Conservation (phyloP, 257 asterid genomes). For the Salvia hispanica region DNA sequence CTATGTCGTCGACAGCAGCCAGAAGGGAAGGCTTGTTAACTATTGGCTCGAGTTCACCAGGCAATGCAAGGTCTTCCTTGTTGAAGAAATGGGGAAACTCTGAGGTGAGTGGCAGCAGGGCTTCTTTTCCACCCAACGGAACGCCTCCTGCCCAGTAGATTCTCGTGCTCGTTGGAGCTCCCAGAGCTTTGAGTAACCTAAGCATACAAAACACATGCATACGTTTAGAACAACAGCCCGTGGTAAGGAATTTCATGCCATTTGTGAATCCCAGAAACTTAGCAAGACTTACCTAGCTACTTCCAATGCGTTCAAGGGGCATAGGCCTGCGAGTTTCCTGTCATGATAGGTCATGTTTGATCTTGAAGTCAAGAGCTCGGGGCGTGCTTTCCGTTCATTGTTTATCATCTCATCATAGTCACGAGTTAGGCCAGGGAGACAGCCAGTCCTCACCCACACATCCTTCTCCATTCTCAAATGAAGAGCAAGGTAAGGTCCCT, state of each 20-base stretch:
- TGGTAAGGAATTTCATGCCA: neutral
- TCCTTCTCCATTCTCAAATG: slow-evolving; percentile 98
- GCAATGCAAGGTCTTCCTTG: slow-evolving; percentile 79
- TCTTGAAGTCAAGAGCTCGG: slow-evolving; percentile 83
- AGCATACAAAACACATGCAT: neutral
- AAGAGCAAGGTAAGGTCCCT: slow-evolving; percentile 90
- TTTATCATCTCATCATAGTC: slow-evolving; percentile 69
- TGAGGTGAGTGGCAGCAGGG: slow-evolving; percentile 54
- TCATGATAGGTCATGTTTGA: slow-evolving; percentile 81
- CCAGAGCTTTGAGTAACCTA: slow-evolving; percentile 81
- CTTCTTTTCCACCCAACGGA: slow-evolving; percentile 83
- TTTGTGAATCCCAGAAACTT: neutral
- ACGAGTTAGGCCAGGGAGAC: slow-evolving; percentile 78
- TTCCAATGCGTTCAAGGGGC: slow-evolving; percentile 88
- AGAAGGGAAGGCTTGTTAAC: slow-evolving; percentile 64
- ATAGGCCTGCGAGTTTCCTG: slow-evolving; percentile 80
- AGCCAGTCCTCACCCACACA: slow-evolving; percentile 98
- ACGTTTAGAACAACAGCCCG: slow-evolving; percentile 2
- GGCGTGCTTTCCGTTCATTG: slow-evolving; percentile 67
- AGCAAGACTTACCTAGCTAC: slow-evolving; percentile 57
- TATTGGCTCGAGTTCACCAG: slow-evolving; percentile 76
- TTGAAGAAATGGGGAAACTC: slow-evolving; percentile 69
- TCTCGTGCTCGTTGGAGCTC: slow-evolving; percentile 70
- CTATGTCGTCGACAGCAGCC: slow-evolving; percentile 83
- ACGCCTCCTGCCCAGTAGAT: slow-evolving; percentile 88